Base-by-base conservation (phyloP, 768 basidiomycete genomes). In the Suillus occidentalis region DNA sequence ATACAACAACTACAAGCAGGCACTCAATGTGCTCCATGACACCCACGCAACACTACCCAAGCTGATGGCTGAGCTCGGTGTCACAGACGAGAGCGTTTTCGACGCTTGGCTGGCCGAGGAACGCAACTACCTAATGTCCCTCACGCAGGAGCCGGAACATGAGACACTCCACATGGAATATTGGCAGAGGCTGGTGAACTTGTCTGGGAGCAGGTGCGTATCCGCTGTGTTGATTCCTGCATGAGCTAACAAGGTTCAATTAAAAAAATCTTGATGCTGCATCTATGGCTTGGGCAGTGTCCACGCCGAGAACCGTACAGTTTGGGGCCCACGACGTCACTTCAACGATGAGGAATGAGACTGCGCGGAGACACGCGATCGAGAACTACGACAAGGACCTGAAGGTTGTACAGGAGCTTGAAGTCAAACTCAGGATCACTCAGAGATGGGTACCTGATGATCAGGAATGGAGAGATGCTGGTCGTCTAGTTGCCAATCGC, bases 101-200 rank as follows among this genome's bases (percentile, higher is more conserved):
- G 36, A 65, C 0, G 7, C 4, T 16, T 70, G 69, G 69, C 47
- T 66, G 7, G 61, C 16, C 2, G 55, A 65, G 47, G 69, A 68
- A 34, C 49, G 37, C 18, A 31, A 5, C 6, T 70, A 65, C 42
- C 59, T 70, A 2, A 6, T n/a, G n/a, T 20, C 28, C 0, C 39
- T 66, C 1, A 53, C 12, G 1, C 25, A 61, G 1, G 67, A 70
- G 37, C 69, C 64, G 0, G 16, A 37, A 18, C 50, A 47, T 31
- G 67, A 69, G 53, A 68, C 60, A 1, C 43, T 66, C 1, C 31
- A 63, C 28, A 69, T 70, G 69, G 65, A 66, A 50, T 70, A 70
- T 45, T 68, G 61, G 43, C 50, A 68, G 28, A 66, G 56, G 36
- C 65, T 70, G 4, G 28, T 52, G 5, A 61, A 64, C 2, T 34